Conservation (phyloP, 371 early-diverging fungal species). For the Apophysomyces sp. region DNA sequence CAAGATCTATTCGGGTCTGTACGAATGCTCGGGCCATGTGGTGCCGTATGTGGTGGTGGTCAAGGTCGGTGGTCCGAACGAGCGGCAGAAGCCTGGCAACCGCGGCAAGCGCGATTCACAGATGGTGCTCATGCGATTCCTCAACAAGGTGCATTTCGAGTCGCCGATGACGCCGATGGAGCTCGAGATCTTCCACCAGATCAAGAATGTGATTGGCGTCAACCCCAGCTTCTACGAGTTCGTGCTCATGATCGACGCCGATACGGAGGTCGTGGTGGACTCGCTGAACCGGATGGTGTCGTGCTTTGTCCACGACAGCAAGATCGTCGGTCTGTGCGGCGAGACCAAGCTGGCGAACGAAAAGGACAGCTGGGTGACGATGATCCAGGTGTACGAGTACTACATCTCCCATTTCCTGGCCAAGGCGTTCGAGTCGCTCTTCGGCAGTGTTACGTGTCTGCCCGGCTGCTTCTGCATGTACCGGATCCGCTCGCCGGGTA, state of each 20-base stretch:
- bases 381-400: conserved; percentile 86
- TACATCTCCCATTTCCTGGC: conserved; percentile 80
- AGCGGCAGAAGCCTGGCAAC: conserved; percentile 79
- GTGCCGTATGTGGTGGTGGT: conserved; percentile 84
- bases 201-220: conserved; percentile 86
- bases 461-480: conserved; percentile 94
- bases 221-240: conserved; percentile 73
- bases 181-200: conserved; percentile 86
- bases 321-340: conserved; percentile 81
- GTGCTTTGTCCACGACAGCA: conserved; percentile 70
- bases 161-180: conserved; percentile 86
- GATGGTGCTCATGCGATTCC: conserved; percentile 79
- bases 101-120: conserved; percentile 88
- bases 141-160: conserved; percentile 74
- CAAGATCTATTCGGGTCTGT: conserved; percentile 89
- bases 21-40: conserved; percentile 77
- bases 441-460: conserved; percentile 88
- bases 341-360: conserved; percentile 82
- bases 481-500: conserved; percentile 79
- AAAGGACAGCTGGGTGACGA: conserved; percentile 83
- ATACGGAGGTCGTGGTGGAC: conserved; percentile 69
- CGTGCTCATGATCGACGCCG: conserved; percentile 68
- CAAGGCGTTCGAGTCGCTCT: conserved; percentile 80
- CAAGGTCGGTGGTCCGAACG: conserved; percentile 77
- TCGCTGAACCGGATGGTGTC: conserved; percentile 65